Conservation (phyloP, 768 basidiomycete species). For the Lactifluus hygrophoroides region DNA sequence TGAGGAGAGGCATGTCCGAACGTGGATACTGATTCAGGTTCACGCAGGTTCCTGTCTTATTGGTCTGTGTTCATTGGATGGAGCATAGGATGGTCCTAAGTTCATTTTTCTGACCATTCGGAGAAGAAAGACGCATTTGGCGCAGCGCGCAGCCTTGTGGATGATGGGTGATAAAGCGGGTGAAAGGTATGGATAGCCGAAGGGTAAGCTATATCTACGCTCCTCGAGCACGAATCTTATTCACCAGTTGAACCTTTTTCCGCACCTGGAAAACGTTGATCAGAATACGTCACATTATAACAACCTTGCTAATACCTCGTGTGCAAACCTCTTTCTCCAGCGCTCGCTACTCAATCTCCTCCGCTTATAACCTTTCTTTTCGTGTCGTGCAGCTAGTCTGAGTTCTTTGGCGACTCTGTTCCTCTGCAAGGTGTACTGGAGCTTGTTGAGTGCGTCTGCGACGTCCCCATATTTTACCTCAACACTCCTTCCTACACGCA, state of each 20-base stretch:
- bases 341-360: constrained; percentile 65
- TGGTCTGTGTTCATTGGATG: background rate
- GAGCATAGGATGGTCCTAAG: constrained; percentile 3
- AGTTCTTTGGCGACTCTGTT: constrained; percentile 51
- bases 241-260: constrained; percentile 73
- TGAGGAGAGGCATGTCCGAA: background rate
- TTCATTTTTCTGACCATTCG: background rate
- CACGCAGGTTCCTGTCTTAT: background rate
- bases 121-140: background rate
- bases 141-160: constrained; percentile 6
- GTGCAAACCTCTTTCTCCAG: constrained; percentile 72
- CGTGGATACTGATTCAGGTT: background rate
- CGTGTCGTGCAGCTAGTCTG: constrained; percentile 51
- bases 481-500: constrained; percentile 51
- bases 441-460: constrained; percentile 37
- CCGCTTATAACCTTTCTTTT: constrained; percentile 76
- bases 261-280: constrained; percentile 50
- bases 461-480: constrained; percentile 37
- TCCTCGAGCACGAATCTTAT: constrained; percentile 68
- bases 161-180: constrained; percentile 3
- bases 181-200: background rate
- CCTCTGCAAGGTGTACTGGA: constrained; percentile 42
- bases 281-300: constrained; percentile 14
- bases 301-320: constrained; percentile 47
- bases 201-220: constrained; percentile 34